phyloP scores from a whole-genome alignment of 1,284 basidiomycete species.

The Coniferiporia weirii region DNA sequence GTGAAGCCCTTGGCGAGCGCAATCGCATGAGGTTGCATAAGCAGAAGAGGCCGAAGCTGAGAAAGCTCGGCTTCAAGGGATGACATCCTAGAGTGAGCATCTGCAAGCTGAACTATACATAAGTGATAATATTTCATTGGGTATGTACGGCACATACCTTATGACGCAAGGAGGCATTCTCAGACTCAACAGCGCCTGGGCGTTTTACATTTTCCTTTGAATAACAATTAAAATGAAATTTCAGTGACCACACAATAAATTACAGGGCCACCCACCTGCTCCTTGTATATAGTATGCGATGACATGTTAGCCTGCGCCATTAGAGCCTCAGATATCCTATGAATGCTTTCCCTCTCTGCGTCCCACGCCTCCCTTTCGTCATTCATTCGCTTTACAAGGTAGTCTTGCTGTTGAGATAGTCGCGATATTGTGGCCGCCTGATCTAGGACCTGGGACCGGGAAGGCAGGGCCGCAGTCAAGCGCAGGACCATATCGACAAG shows the following conservation, averaged over 20 bases:
- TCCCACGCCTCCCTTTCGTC: conserved; percentile 56
- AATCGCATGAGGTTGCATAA: conserved; percentile 43
- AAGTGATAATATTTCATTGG: neutral
- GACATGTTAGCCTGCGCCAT: conserved; percentile 51
- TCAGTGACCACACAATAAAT: neutral
- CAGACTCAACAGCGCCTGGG: conserved; percentile 8
- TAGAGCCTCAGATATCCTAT: conserved; percentile 57
- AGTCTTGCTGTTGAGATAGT: conserved; percentile 53
- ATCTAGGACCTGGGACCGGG: conserved; percentile 44
- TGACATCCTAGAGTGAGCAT: conserved; percentile 38
- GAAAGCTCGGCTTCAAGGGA: conserved; percentile 47
- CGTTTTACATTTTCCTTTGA: conserved; percentile 6
- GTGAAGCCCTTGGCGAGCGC: conserved; percentile 20
- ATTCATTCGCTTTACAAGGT: conserved; percentile 42
- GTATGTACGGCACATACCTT: neutral
- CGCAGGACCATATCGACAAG: conserved; percentile 55
- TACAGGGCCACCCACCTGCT: conserved; percentile 39
- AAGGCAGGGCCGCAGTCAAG: conserved; percentile 35
- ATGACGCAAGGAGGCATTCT: conserved; percentile 9
- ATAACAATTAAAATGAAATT: neutral
- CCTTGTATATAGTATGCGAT: conserved; percentile 33
- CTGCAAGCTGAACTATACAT: conserved; percentile 35
- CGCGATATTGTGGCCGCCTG: conserved; percentile 59
- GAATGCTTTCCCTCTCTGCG: conserved; percentile 55
- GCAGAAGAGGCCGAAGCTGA: conserved; percentile 50